Conservation (phyloP, 148 eudicot species). For the Amaranthus hypochondriacus region DNA sequence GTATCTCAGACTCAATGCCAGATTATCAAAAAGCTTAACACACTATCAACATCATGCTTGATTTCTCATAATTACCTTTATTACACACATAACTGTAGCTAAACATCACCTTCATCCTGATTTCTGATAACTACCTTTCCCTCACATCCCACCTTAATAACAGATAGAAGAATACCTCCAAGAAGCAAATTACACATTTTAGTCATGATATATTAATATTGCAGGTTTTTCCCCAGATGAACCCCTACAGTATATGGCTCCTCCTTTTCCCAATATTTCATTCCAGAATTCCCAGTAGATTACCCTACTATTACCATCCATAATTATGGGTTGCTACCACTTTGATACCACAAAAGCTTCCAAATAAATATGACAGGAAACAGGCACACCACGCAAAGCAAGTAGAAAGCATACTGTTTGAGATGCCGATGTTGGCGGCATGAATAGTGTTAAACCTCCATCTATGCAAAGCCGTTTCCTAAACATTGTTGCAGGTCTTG, state of each 20-base stretch:
- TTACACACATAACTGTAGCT: background rate
- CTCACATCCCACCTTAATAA: background rate
- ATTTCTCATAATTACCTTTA: background rate
- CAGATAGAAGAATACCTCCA: background rate
- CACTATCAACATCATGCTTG: background rate
- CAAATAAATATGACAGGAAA: background rate
- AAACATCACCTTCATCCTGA: no score
- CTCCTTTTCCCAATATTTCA: background rate
- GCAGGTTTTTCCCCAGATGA: background rate
- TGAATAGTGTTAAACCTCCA: slow-evolving; percentile 94
- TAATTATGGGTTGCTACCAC: background rate
- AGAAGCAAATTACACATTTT: background rate
- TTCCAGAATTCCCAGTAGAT: background rate
- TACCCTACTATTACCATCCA: background rate
- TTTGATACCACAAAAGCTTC: slow-evolving; percentile 4
- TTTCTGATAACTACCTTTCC: background rate
- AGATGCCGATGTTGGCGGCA: slow-evolving; percentile 98
- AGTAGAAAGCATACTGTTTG: slow-evolving; percentile 54
- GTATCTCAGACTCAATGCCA: no score
- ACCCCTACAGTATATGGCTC: background rate
- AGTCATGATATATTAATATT: background rate
- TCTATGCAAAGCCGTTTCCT: slow-evolving; percentile 87
- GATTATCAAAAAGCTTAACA: no score
- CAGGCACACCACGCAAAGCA: background rate
- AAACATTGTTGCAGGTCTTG: slow-evolving; percentile 90